Evolutionary conservation across 2,329 filamentous ascomycete genomes (phyloP).

Genomic region (Curvularia spicifera): DNA sequence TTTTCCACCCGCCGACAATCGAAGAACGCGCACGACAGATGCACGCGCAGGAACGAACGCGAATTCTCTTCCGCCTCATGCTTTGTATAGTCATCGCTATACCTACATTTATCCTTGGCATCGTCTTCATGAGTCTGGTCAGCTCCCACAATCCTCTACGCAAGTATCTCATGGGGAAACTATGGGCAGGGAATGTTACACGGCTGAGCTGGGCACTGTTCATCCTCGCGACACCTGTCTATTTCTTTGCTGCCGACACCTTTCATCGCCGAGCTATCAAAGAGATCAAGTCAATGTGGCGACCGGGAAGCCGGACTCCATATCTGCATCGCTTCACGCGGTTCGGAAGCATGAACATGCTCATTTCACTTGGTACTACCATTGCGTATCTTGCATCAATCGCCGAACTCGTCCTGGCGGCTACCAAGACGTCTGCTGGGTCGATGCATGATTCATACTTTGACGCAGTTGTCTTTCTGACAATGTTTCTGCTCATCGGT

Average conservation of each 20-base stretch:
- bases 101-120: conserved; percentile 84
- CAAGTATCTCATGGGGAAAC: conserved; percentile 71
- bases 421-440: conserved; percentile 47
- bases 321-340: conserved; percentile 79
- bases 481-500: conserved; percentile 79
- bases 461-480: conserved; percentile 90
- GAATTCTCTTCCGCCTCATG: conserved; percentile 72
- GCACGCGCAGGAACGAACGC: conserved; percentile 70
- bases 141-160: conserved; percentile 63
- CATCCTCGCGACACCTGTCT: conserved; percentile 82
- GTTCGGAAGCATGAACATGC: conserved; percentile 97
- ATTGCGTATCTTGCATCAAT: conserved; percentile 88
- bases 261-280: conserved; percentile 83
- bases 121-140: conserved; percentile 88
- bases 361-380: conserved; percentile 86
- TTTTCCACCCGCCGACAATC: conserved; percentile 81
- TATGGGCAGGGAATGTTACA: conserved; percentile 72
- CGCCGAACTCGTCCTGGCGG: conserved; percentile 71
- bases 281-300: conserved; percentile 80
- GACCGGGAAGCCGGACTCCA: conserved; percentile 73
- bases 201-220: conserved; percentile 81
- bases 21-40: conserved; percentile 81
- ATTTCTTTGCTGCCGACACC: conserved; percentile 83
- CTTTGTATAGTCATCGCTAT: conserved; percentile 74
- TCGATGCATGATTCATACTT: conserved; percentile 68